Base-by-base conservation (phyloP, 2,329 filamentous ascomycete genomes). In the Magnaporthales sp. region DNA sequence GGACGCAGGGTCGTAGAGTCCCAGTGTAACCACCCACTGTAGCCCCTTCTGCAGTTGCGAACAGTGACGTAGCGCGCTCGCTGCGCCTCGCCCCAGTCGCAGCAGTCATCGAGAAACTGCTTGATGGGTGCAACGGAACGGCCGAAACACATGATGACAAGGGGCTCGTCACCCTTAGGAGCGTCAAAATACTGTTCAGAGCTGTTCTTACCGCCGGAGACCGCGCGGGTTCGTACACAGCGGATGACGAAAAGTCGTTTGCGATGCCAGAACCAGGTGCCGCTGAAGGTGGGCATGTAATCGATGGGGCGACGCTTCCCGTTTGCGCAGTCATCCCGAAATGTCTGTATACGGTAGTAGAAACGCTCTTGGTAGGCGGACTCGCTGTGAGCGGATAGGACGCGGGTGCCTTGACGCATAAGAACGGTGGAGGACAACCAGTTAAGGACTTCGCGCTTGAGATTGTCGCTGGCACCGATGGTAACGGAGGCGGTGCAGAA, bases 41-140 rank as follows among this genome's bases (percentile, higher is more conserved):
- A 71, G 3, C 68, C 63, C 30, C 68, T 69, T 65, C 75, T 74
- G 51, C 71, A 71, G n/a, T 73, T 73, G 8, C 75, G 74, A 2
- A 80, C 75, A 0, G 76, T 78, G 27, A 79, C 73, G 63, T 74
- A 78, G 0, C 73, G 71, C 58, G 76, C 75, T 9, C 74, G 73
- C 69, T 79, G 75, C 67, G 75, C 73, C 65, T 77, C 75, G 2
- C 76, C 74, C 78, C 78, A 83, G 31, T 82, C 80, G 8, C 81
- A 81, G 66, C 80, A 85, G 0, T 67, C 74, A 61, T 80, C 77
- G 56, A 83, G 78, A 68, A 82, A 79, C 0, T 66, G 68, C 70
- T 79, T 82, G 68, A 84, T 79, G 0, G 83, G 82, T 1, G 78
- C 76, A 0, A 80, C 81, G 1, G 83, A 85, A 67, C 81, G 79